Conservation (phyloP, 192 early-diverging fungal species). For the Kappamyces sp. region DNA sequence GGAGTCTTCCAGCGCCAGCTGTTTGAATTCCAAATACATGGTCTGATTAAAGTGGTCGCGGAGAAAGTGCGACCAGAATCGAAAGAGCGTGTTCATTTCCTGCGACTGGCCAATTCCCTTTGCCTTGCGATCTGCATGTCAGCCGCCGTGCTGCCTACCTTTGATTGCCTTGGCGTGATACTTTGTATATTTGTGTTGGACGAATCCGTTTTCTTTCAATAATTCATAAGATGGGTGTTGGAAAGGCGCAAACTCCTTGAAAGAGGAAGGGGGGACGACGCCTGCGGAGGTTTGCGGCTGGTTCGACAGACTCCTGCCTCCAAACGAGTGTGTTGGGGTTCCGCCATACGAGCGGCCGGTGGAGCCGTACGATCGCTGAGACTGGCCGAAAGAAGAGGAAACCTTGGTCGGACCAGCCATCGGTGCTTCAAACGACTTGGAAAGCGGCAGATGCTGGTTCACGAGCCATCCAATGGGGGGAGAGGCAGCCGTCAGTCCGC, state of each 20-base stretch:
- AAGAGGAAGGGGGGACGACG: constrained; percentile 1
- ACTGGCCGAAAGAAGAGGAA: constrained; percentile 12
- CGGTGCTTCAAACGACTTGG: constrained; percentile 15
- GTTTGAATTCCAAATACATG: constrained; percentile 92
- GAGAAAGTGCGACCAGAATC: constrained; percentile 98
- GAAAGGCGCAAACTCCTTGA: constrained; percentile 43
- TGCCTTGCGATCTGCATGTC: constrained; percentile 73
- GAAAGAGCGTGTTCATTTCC: constrained; percentile 96
- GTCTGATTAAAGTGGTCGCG: constrained; percentile 91
- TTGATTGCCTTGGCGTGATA: constrained; percentile 88
- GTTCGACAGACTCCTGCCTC: constrained; percentile 2
- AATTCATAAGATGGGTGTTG: constrained; percentile 89
- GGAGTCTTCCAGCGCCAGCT: constrained; percentile 83
- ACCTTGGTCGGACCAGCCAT: constrained; percentile 11
- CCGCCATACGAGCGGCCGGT: not conserved
- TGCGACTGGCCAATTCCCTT: constrained; percentile 83
- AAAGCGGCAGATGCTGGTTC: constrained; percentile 15
- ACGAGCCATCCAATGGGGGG: constrained; percentile 47
- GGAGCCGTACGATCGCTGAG: too few relatives aligned
- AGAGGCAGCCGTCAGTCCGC: constrained; percentile 27
- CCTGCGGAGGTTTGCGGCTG: constrained; percentile 2
- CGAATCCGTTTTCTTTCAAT: constrained; percentile 92
- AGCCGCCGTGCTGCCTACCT: constrained; percentile 23
- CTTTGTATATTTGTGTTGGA: constrained; percentile 94
- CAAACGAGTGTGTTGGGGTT: constrained; percentile 11